Evolutionary conservation across 2,329 filamentous ascomycete species (phyloP), one percentile per base, ranked within the genome.

Genomic region (Ophiostoma sp.): DNA sequence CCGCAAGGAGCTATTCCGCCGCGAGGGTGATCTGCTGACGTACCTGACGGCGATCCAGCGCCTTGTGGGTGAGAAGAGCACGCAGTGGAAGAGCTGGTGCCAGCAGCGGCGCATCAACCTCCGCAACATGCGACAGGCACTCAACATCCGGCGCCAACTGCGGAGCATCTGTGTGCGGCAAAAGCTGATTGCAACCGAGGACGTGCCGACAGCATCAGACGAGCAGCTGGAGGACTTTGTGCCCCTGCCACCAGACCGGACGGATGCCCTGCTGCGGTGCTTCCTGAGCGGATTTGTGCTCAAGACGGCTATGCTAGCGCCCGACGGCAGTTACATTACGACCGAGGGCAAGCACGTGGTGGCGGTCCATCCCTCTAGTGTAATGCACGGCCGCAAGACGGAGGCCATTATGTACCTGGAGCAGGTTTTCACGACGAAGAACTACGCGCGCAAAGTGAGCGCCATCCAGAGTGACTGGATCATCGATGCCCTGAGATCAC

Each of bases 321-420:
- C 85, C 0, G 86, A 89, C 71, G 81, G 81, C 12, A 87, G 82
- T 73, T 90, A 88, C 69, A 80, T 84, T 6, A 89, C 86, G 0
- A 79, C 83, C 0, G 80, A 84, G 42, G 86, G 85, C 27, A 87
- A 86, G 73, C 85, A 88, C 66, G 78, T 82, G 1, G 85, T 89
- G 9, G 81, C 84, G 0, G 84, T 89, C 18, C 87, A 89, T 72
- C 87, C 87, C 0, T 82, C 85, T 0, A 89, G 87, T 71, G 84
- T 87, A 0, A 72, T 89, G 64, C 85, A 87, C 71, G 86, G 87
- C 0, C 81, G 83, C 73, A 88, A 88, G 76, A 83, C 81, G 73
- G 86, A 88, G 76, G 86, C 86, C 4, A 87, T 89, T 74, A 87
- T 89, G 86, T 89, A 88, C 70, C 75, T 89, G 9, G 87, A 89